Percentiles rank a stretch among this genome's conserved stretches.
Conservation (phyloP, 805 yeast species). For the Barnettozyma sp. region DNA sequence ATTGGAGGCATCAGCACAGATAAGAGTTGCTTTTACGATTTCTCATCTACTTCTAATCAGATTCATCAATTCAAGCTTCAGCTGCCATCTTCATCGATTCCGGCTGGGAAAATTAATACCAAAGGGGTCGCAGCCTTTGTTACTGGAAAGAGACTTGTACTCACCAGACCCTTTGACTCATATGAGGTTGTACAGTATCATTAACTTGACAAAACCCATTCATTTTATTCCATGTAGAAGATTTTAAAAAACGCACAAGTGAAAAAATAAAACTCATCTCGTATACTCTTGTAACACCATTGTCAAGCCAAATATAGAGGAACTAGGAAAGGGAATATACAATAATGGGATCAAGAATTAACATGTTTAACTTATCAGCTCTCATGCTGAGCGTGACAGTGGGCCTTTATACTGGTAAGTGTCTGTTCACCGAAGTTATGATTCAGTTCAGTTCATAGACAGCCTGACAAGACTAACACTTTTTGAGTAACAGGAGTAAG, state of each 20-base stretch:
- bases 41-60: slow-evolving; percentile 16
- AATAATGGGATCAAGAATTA: slow-evolving; percentile 22
- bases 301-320: too few relatives aligned
- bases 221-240: too few relatives aligned
- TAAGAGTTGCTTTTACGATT: slow-evolving; percentile 21
- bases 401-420: slow-evolving; percentile 40
- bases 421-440: background rate
- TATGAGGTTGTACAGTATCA: slow-evolving; percentile 22
- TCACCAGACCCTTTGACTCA: slow-evolving; percentile 23
- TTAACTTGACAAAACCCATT: background rate
- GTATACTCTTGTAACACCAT: background rate
- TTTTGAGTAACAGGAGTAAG: slow-evolving; percentile 36
- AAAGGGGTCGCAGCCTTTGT: slow-evolving; percentile 22
- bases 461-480: background rate
- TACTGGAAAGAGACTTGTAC: slow-evolving; percentile 19
- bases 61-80: slow-evolving; percentile 17
- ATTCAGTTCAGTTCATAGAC: too few relatives aligned
- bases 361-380: slow-evolving; percentile 24
- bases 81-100: slow-evolving; percentile 17
- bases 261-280: slow-evolving; percentile 1
- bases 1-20: slow-evolving; percentile 21
- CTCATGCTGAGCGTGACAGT: slow-evolving; percentile 24
- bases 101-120: slow-evolving; percentile 21
- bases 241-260: background rate
- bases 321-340: too few relatives aligned